phyloP scores from a whole-genome alignment of 2,329 filamentous ascomycete species.

The Colletotrichum noveboracense region DNA sequence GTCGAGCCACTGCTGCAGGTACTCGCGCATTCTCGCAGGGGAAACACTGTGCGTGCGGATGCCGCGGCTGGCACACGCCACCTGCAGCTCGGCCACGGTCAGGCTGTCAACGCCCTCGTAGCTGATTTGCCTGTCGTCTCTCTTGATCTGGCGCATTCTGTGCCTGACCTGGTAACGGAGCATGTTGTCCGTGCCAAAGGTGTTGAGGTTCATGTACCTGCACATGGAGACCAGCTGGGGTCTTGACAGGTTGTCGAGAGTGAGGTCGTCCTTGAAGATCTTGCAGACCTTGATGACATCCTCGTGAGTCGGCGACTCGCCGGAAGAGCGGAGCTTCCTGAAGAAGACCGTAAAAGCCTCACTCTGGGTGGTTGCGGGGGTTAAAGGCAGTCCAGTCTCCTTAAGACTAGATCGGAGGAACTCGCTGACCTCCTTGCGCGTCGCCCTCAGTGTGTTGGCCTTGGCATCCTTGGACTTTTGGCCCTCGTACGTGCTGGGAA shows the following conservation, averaged over 20 bases:
- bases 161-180: constrained; percentile 96
- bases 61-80: constrained; percentile 88
- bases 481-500: constrained; percentile 96
- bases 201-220: constrained; percentile 97
- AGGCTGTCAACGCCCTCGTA: constrained; percentile 93
- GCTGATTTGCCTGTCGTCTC: constrained; percentile 92
- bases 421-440: constrained; percentile 89
- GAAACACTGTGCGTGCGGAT: constrained; percentile 93
- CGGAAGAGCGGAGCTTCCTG: constrained; percentile 91
- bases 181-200: constrained; percentile 97
- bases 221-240: constrained; percentile 98
- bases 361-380: constrained; percentile 81
- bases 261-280: constrained; percentile 97
- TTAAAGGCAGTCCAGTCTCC: constrained; percentile 92
- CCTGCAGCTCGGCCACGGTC: constrained; percentile 92
- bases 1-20: constrained; percentile 93
- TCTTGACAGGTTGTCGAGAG: constrained; percentile 93
- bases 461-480: constrained; percentile 91
- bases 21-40: constrained; percentile 84
- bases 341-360: constrained; percentile 98
- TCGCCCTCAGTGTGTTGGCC: constrained; percentile 79
- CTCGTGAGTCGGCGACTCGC: constrained; percentile 83
- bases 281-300: constrained; percentile 99
- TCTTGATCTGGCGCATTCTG: constrained; percentile 99
- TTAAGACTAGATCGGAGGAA: constrained; percentile 89